These are phyloP conservation scores for Trypanosoma lewisi DNA, from an alignment of 208 protist genomes.

Conservation along the genomic window DNA sequence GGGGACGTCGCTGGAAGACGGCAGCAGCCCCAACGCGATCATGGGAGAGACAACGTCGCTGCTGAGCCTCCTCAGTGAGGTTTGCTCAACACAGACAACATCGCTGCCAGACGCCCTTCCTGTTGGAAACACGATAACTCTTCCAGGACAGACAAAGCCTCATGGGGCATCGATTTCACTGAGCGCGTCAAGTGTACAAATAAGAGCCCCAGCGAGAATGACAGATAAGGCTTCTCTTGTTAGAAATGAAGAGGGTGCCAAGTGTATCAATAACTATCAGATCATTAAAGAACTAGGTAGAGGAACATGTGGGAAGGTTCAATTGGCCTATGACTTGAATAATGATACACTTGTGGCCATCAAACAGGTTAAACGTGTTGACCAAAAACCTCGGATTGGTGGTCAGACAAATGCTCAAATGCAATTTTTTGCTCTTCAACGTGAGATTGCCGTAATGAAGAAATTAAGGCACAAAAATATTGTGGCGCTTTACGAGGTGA, in stretches of 20 bases:
- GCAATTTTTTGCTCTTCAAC: constrained; percentile 46
- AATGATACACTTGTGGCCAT: constrained; percentile 60
- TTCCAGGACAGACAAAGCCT: background rate
- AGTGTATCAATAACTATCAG: constrained; percentile 78
- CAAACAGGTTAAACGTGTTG: constrained; percentile 61
- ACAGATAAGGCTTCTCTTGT: constrained; percentile 22
- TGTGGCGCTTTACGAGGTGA: constrained; percentile 94
- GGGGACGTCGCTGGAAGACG: background rate
- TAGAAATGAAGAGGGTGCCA: constrained; percentile 18
- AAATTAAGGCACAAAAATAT: constrained; percentile 95
- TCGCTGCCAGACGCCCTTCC: background rate
- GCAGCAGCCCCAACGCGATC: background rate
- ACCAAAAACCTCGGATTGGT: constrained; percentile 17
- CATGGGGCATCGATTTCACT: background rate
- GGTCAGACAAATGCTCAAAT: constrained; percentile 30
- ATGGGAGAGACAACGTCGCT: background rate
- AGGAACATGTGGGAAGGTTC: constrained; percentile 66
- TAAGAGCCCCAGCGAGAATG: constrained; percentile 2
- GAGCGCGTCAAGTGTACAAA: constrained; percentile 5
- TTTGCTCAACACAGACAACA: background rate
- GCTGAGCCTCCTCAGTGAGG: constrained; percentile 1
- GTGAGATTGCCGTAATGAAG: constrained; percentile 95
- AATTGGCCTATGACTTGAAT: constrained; percentile 49
- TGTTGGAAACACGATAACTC: background rate
- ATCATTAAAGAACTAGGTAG: constrained; percentile 68